Base-by-base conservation (phyloP, 495 filamentous ascomycete species). In the Sordaria brevicollis region DNA sequence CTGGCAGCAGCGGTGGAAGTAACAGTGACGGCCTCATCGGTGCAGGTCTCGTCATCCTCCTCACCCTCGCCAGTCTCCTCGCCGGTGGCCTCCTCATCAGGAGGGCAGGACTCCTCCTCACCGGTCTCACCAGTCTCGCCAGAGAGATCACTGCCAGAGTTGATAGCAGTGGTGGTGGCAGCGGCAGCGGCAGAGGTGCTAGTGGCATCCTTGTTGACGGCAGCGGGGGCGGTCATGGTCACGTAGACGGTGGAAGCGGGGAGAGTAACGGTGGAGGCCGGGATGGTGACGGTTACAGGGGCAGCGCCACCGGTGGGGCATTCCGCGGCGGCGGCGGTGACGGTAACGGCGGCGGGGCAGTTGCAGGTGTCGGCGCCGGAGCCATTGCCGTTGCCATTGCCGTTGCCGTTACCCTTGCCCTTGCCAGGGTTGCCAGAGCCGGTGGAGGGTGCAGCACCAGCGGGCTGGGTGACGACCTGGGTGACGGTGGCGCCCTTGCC, bases 221-320 rank as follows among this genome's bases (percentile, higher is more conserved):
- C 35, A 38, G 66, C 69, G 34, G 68, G 65, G 38, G 70, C 75
- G 5, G 74, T 72, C 19, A 79, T 75, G 13, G 83, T 85, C 36
- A 85, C 72, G 77, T 81, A 83, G 70, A 84, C 77, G 66, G 82
- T 83, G 9, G 79, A 74, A 13, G 79, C 75, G 17, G 71, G 62
- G 7, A 35, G 62, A 13, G 62, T 62, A 17, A 68, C 70, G 31
- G 70, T 71, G 69, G 67, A 68, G 31, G 76, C 74, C 2, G 76
- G 71, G 6, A 73, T 67, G 21, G 82, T 80, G 33, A 79, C 74
- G 54, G 79, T 79, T n/a, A 78, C 78, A n/a, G 79, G 75, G 35
- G 68, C 74, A 54, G 77, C 76, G 25, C 67, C 39, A 31, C 65
- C 69, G 37, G 83, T 81, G 66, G 79, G 74, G 49, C 77, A 78